Conservation (phyloP, 768 basidiomycete genomes). For the Wakefieldia striispora region DNA sequence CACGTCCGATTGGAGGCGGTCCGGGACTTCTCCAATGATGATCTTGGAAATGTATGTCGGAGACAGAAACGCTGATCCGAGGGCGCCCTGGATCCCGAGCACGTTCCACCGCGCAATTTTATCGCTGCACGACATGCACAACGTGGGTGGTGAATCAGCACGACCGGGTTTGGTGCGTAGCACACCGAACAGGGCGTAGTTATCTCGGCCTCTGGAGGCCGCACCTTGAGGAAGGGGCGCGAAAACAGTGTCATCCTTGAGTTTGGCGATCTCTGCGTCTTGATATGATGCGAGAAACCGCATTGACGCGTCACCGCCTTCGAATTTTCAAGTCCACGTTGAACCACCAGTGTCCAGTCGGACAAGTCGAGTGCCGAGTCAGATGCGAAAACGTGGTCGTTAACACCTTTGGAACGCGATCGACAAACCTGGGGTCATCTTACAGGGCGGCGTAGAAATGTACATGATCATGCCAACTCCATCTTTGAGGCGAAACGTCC, state of each 20-base stretch:
- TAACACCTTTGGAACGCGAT: constrained; percentile 47
- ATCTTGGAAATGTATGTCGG: constrained; percentile 68
- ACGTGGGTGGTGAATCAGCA: constrained; percentile 80
- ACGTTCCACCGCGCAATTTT: constrained; percentile 89
- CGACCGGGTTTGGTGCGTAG: constrained; percentile 94
- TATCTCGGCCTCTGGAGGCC: constrained; percentile 73
- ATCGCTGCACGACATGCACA: constrained; percentile 91
- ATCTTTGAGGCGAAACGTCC: constrained; percentile 44
- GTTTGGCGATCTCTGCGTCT: constrained; percentile 64
- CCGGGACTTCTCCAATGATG: constrained; percentile 70
- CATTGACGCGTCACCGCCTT: constrained; percentile 91
- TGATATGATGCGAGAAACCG: constrained; percentile 73
- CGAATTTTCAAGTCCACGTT: not conserved
- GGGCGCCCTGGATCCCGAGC: constrained; percentile 82
- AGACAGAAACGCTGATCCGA: constrained; percentile 51
- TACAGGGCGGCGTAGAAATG: constrained; percentile 67
- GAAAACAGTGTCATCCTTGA: constrained; percentile 53
- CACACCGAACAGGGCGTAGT: constrained; percentile 71
- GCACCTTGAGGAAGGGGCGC: constrained; percentile 34
- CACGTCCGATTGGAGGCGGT: constrained; percentile 38
- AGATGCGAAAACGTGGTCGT: not conserved
- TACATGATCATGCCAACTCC: constrained; percentile 65
- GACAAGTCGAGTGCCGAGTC: too few species aligned
- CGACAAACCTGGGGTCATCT: constrained; percentile 32
- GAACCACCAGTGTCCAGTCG: too few species aligned